These are phyloP conservation scores for Metarhizium brunneum DNA, from an alignment of 2,329 filamentous ascomycete genomes.

Conservation along the genomic window DNA sequence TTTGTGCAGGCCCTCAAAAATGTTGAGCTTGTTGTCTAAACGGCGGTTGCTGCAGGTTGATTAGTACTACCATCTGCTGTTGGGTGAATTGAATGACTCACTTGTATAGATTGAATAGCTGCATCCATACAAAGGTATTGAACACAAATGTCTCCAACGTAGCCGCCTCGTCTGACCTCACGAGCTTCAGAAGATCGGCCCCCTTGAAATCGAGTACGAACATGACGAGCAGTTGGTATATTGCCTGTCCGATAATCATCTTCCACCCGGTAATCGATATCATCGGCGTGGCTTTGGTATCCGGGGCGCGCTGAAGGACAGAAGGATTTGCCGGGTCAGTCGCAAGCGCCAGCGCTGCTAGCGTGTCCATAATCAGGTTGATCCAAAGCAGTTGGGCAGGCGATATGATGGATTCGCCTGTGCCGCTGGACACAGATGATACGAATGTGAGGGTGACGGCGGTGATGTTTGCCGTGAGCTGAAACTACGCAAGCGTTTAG, in stretches of 20 bases:
- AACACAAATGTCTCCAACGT: slow-evolving; percentile 52
- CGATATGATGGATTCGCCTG: slow-evolving; percentile 49
- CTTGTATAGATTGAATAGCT: slow-evolving; percentile 49
- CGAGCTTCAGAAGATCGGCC: slow-evolving; percentile 39
- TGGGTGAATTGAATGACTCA: neutral
- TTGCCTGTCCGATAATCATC: slow-evolving; percentile 53
- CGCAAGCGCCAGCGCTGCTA: slow-evolving; percentile 55
- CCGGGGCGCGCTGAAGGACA: slow-evolving; percentile 44
- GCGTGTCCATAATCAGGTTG: slow-evolving; percentile 62
- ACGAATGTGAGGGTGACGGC: slow-evolving; percentile 58
- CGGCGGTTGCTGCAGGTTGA: slow-evolving; percentile 34
- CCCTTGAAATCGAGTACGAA: slow-evolving; percentile 53
- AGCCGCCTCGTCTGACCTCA: slow-evolving; percentile 34
- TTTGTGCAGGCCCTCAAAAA: slow-evolving; percentile 59
- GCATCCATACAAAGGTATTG: slow-evolving; percentile 65
- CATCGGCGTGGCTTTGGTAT: slow-evolving; percentile 57
- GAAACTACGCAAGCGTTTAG: slow-evolving; percentile 29
- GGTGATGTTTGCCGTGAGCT: slow-evolving; percentile 63
- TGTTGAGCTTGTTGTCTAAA: slow-evolving; percentile 66
- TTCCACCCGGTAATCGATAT: slow-evolving; percentile 60
- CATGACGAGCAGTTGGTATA: slow-evolving; percentile 49
- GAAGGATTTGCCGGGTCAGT: slow-evolving; percentile 50
- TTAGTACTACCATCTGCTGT: neutral
- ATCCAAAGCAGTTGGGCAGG: slow-evolving; percentile 61
- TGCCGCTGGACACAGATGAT: slow-evolving; percentile 46